These are phyloP conservation scores for Anastatica hierochuntica DNA, from an alignment of 345 rosid species.

Conservation along the genomic window DNA sequence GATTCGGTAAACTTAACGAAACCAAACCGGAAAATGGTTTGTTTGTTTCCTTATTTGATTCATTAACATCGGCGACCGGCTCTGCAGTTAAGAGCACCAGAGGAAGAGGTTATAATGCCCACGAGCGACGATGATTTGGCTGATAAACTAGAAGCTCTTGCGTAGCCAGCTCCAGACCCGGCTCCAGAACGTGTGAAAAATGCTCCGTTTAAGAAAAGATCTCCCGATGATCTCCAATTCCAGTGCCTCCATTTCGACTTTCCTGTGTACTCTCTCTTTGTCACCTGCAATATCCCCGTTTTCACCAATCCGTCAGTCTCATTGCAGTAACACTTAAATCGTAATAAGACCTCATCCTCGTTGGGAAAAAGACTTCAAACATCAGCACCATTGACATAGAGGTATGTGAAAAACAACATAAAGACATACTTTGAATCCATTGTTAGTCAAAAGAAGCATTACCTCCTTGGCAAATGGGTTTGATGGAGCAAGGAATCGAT, in stretches of 20 bases:
- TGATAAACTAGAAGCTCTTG: slow-evolving; percentile 59
- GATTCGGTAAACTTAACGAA: too few species aligned
- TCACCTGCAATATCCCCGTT: slow-evolving; percentile 44
- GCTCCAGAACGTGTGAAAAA: slow-evolving; percentile 45
- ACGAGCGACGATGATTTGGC: slow-evolving; percentile 53
- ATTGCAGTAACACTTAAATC: too few species aligned
- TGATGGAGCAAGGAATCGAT: neutral
- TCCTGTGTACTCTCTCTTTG: slow-evolving; percentile 32
- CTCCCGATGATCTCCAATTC: slow-evolving; percentile 70
- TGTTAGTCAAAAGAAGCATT: too few species aligned
- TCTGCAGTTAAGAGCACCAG: slow-evolving; percentile 49
- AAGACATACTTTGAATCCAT: too few species aligned
- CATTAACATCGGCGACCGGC: slow-evolving; percentile 42
- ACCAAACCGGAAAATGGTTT: too few species aligned
- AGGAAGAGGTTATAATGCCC: slow-evolving; percentile 37
- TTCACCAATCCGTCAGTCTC: too few species aligned
- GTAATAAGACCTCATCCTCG: too few species aligned
- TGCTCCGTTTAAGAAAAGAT: slow-evolving; percentile 49
- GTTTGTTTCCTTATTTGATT: too few species aligned
- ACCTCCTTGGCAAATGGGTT: neutral
- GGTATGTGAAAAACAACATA: too few species aligned
- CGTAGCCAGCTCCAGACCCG: slow-evolving; percentile 40
- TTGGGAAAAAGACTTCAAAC: neutral
- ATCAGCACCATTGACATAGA: neutral
- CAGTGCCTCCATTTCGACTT: slow-evolving; percentile 33